phyloP scores from a whole-genome alignment of 1,139 yeast genomes.

The Hansenula lynferdii region DNA sequence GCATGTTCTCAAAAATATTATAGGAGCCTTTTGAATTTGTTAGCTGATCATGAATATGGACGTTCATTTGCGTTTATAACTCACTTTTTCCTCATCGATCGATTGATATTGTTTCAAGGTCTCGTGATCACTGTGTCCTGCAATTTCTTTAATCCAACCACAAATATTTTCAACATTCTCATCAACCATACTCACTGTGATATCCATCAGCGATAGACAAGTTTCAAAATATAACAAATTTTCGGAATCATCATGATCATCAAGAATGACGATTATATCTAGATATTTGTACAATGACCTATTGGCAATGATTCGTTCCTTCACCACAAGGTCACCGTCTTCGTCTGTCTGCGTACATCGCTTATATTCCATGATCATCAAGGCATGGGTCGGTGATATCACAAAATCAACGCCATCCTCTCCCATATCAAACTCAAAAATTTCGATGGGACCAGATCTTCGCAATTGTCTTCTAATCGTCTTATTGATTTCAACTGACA shows the following conservation, averaged over 20 bases:
- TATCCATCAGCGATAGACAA: slow-evolving; percentile 1
- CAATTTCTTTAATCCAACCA: slow-evolving; percentile 4
- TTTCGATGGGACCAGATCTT: neutral
- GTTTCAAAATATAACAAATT: slow-evolving; percentile 7
- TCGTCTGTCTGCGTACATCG: slow-evolving; percentile 10
- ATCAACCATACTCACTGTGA: neutral
- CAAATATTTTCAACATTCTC: neutral
- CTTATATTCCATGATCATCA: slow-evolving; percentile 7
- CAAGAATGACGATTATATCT: slow-evolving; percentile 6
- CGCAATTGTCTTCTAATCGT: neutral
- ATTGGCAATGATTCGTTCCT: slow-evolving; percentile 3
- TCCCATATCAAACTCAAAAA: slow-evolving; percentile 12
- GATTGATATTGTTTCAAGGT: too few species aligned
- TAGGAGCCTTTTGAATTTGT: neutral
- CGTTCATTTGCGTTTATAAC: too few species aligned
- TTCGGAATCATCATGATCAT: slow-evolving; percentile 3
- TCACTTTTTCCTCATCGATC: too few species aligned
- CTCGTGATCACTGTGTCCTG: neutral
- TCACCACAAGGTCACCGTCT: slow-evolving; percentile 6
- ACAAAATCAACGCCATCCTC: slow-evolving; percentile 13
- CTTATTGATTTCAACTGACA: neutral
- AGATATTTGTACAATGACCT: slow-evolving; percentile 2
- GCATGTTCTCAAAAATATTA: slow-evolving; percentile 8
- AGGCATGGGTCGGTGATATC: slow-evolving; percentile 8
- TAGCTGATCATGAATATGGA: too few species aligned